phyloP scores from a whole-genome alignment of 805 yeast genomes.

The Starmerella cellae region DNA sequence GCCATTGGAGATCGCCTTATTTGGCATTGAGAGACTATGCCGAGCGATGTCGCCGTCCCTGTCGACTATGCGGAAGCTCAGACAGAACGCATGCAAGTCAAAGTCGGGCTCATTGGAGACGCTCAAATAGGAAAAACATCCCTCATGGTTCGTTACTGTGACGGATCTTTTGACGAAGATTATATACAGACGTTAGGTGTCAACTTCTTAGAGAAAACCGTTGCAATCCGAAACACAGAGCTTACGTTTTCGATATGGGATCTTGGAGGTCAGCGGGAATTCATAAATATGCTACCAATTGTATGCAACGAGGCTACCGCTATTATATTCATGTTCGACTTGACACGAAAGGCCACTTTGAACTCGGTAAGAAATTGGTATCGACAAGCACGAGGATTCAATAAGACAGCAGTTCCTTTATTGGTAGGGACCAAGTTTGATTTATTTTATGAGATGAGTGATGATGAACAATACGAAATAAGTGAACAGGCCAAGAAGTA shows the following conservation, averaged over 20 bases:
- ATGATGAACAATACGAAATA: conserved; percentile 69
- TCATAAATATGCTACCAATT: conserved; percentile 86
- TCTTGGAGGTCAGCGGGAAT: conserved; percentile 89
- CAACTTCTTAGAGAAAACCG: conserved; percentile 82
- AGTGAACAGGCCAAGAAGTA: conserved; percentile 71
- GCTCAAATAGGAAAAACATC: conserved; percentile 95
- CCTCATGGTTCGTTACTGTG: conserved; percentile 93
- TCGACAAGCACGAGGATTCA: conserved; percentile 77
- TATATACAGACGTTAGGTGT: conserved; percentile 93
- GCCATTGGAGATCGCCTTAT: neutral
- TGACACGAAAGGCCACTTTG: conserved; percentile 72
- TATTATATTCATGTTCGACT: conserved; percentile 75
- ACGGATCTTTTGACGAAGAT: conserved; percentile 79
- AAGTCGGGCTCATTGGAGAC: conserved; percentile 88
- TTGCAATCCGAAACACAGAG: conserved; percentile 70
- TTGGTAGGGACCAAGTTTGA: conserved; percentile 91
- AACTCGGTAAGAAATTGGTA: conserved; percentile 93
- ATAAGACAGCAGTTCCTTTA: conserved; percentile 80
- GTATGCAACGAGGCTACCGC: conserved; percentile 90
- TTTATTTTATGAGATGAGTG: conserved; percentile 62
- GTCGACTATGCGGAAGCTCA: conserved; percentile 19
- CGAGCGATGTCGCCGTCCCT: conserved; percentile 6
- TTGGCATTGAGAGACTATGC: neutral
- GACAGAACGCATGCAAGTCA: conserved; percentile 33
- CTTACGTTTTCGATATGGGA: conserved; percentile 92